Base-by-base conservation (phyloP, 75 land plant species). In the Cunninghamia lanceolata region DNA sequence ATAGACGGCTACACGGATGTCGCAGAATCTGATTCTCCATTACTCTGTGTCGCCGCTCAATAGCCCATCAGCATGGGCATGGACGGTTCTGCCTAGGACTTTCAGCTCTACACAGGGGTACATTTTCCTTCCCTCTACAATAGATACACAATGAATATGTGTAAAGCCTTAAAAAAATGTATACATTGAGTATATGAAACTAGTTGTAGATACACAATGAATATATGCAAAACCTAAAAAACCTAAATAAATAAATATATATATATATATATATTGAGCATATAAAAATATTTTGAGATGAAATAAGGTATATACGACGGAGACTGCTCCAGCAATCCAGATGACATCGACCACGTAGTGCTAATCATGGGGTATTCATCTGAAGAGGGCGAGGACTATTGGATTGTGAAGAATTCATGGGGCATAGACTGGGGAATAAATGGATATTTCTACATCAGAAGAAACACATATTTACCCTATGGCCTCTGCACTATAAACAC, bases 1-100 rank as follows among this genome's bases (percentile, higher is more conserved):
- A 92, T 94, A 82, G 95, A 92, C 84, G 89, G 92, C 34, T 94
- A 94, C 53, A 63, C 36, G 73, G 92, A 94, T 89, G 93, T 94
- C 6, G 88, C 81, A 11, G 63, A 32, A 81, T 50, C 88, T 1
- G 92, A 91, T 17, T 77, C 83, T 30, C 91, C 90, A n/a, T 86
- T 93, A 2, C 87, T 91, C 30, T 90, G 92, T 82, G 93, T 93
- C 10, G 86, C 86, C 6, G 92, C 84, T 0, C 47, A 82, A 3
- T 92, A 90, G 71, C 95, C 95, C 15, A 56, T 91, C 36, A 92
- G 92, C 63, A n/a, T n/a, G n/a, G n/a, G n/a, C n/a, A n/a, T n/a
- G n/a, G n/a, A n/a, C n/a, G n/a, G n/a, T n/a, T n/a, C 88, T 35
- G 86, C 89, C 2, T 59, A 84, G 5, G 93, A 93, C 56, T 93